Percentiles rank a stretch among this genome's conserved stretches.
Evolutionary conservation across 192 early-diverging fungal genomes (phyloP).

Genomic region (Linnemannia schmuckeri): DNA sequence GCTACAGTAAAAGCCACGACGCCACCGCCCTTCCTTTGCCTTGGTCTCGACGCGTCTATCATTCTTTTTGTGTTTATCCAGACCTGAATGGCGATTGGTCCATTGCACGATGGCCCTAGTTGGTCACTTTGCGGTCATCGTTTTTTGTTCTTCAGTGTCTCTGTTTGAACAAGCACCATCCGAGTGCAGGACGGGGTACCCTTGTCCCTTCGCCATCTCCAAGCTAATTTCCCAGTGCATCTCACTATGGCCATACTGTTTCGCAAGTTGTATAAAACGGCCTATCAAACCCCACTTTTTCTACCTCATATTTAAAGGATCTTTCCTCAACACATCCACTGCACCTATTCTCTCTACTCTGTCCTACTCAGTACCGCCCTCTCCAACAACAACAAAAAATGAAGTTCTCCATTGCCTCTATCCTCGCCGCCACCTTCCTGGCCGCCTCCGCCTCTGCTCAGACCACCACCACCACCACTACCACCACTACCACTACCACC

Average conservation of each 20-base stretch:
- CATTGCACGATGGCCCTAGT: not conserved
- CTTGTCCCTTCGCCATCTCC: no score
- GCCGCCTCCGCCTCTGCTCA: slow-evolving; percentile 20
- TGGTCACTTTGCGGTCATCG: not conserved
- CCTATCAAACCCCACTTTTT: not conserved
- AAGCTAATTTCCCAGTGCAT: no score
- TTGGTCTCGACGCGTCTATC: not conserved
- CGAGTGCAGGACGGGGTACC: not conserved
- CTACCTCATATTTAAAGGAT: not conserved
- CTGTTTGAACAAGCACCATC: not conserved
- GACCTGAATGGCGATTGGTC: not conserved
- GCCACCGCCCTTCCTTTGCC: not conserved
- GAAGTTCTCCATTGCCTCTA: slow-evolving; percentile 37
- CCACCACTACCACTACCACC: no score
- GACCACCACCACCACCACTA: not conserved
- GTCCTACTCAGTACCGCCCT: not conserved
- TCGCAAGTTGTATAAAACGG: not conserved
- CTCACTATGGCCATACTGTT: not conserved
- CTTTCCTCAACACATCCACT: not conserved
- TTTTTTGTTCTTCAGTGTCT: not conserved
- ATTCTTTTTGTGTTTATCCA: not conserved
- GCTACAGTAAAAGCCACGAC: not conserved
- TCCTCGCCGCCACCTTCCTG: slow-evolving; percentile 10
- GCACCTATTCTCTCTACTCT: not conserved
- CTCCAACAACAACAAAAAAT: slow-evolving; percentile 9